These are phyloP conservation scores for Penicillium janthinellum DNA, from an alignment of 2,329 filamentous ascomycete genomes.

Conservation along the genomic window DNA sequence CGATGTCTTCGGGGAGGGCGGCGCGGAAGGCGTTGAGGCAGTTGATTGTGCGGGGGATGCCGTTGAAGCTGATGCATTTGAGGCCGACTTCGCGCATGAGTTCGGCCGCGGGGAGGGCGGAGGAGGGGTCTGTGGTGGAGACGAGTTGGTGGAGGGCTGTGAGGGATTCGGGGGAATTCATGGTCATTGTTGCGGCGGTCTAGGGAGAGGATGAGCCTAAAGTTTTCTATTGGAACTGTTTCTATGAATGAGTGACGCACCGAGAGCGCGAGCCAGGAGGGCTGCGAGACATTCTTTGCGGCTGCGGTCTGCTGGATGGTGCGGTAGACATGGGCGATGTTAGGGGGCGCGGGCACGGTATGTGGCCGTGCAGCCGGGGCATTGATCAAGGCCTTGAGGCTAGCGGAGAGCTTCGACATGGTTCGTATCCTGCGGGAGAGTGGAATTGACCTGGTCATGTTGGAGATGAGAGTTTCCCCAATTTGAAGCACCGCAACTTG, in stretches of 20 bases:
- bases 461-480: neutral
- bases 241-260: slow-evolving; percentile 42
- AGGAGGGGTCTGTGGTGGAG: slow-evolving; percentile 18
- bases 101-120: slow-evolving; percentile 39
- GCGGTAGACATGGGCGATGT: slow-evolving; percentile 66
- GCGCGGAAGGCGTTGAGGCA: slow-evolving; percentile 71
- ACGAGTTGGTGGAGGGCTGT: slow-evolving; percentile 22
- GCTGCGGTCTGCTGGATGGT: slow-evolving; percentile 65
- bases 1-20: slow-evolving; percentile 60
- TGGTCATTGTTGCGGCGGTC: slow-evolving; percentile 80
- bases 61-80: slow-evolving; percentile 52
- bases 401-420: slow-evolving; percentile 73
- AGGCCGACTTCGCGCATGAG: slow-evolving; percentile 49
- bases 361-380: slow-evolving; percentile 67
- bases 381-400: slow-evolving; percentile 74
- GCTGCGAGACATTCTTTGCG: slow-evolving; percentile 61
- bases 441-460: neutral
- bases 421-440: slow-evolving; percentile 13
- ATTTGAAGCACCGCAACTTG: neutral
- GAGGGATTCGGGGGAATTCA: slow-evolving; percentile 76
- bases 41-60: slow-evolving; percentile 81
- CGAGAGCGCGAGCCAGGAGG: slow-evolving; percentile 68
- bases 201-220: slow-evolving; percentile 33
- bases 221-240: too few species aligned
- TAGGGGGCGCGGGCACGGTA: slow-evolving; percentile 63